Base-by-base conservation (phyloP, 2,329 filamentous ascomycete genomes). In the Aschersonia sp. region DNA sequence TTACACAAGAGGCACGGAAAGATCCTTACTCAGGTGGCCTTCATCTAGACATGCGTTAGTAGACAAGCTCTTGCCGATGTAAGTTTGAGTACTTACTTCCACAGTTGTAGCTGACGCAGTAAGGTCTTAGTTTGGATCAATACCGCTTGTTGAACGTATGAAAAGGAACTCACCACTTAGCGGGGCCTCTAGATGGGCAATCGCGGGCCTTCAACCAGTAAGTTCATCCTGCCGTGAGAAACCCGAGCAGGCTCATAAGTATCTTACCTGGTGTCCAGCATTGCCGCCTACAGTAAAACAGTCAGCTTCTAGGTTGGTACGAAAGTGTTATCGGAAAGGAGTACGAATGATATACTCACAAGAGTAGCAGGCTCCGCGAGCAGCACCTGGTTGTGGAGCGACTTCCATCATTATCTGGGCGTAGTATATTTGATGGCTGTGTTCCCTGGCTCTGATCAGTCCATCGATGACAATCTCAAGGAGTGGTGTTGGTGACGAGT, bases 101-200 rank as follows among this genome's bases (percentile, higher is more conserved):
- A 65, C 84, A 89, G 77, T 87, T 88, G 73, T 87, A 89, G 78
- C 83, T 85, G 20, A 20, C 20, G 20, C 20, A 20, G 20, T 20
- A 20, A 20, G 20, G 20, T 20, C 20, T 20, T 20, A 20, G 20
- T 20, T 20, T 20, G 20, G 20, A 20, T 20, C 20, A 20, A 20
- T 20, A 20, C 20, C 20, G 20, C 20, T 20, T 20, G 20, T 20
- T 20, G 1, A 20, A 20, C 2, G 20, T 20, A 20, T 20, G 20
- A 20, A 20, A 20, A 20, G 20, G 20, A 20, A 20, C 80, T 66
- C 72, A 89, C 84, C 85, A 89, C 69, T 87, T 89, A 59, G 85
- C 80, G 58, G 82, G 81, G 59, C 84, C 84, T 71, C 85, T 84
- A 75, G 81, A 87, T 61, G 86, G 86, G 77, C 86, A 92, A 62